Evolutionary conservation across 2,329 filamentous ascomycete genomes (phyloP), one percentile per base, ranked within the genome.

Genomic region (Ophioceras dolichostomum): DNA sequence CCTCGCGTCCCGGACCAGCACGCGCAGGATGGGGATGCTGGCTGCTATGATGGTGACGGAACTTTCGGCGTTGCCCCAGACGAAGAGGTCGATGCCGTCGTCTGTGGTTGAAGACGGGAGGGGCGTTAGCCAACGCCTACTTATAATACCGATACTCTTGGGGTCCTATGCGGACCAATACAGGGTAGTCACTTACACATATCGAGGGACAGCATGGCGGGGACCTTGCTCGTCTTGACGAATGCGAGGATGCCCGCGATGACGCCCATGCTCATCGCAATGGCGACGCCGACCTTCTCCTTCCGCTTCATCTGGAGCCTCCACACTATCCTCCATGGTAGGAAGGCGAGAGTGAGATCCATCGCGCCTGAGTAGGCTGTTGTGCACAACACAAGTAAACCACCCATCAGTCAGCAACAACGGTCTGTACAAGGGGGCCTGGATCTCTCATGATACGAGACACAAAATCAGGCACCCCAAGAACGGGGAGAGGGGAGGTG

Each of bases 221-320:
- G n/a, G 5, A 47, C 32, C 30, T 38, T 40, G 10, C 41, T 43
- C 4, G 43, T 51, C 42, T 52, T 53, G 9, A 47, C 37, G 12
- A 49, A 33, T 20, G 47, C 43, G 3, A 46, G 45, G 1, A 43
- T 40, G 1, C 45, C 47, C 10, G 48, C 48, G 37, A 54, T 44
- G 13, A 55, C 21, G 2, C 52, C 53, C 33, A 54, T 49, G 34
- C 51, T 51, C 51, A 54, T 54, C 14, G 52, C 52, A 4, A 44
- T 39, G 7, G 47, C 43, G 4, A 51, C 50, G 10, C 51, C 49
- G 3, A 54, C 27, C 18, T 47, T 45, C 30, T 55, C 52, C 33
- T 48, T 49, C 28, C 31, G 45, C 28, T 43, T 49, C 47, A 52
- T 50, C 12, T 46, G 40, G 22, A 53, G 41, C 0, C 46, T 40